Evolutionary conservation across 139 green algal genomes (phyloP).

Genomic region (Tetradesmus obliquus): DNA sequence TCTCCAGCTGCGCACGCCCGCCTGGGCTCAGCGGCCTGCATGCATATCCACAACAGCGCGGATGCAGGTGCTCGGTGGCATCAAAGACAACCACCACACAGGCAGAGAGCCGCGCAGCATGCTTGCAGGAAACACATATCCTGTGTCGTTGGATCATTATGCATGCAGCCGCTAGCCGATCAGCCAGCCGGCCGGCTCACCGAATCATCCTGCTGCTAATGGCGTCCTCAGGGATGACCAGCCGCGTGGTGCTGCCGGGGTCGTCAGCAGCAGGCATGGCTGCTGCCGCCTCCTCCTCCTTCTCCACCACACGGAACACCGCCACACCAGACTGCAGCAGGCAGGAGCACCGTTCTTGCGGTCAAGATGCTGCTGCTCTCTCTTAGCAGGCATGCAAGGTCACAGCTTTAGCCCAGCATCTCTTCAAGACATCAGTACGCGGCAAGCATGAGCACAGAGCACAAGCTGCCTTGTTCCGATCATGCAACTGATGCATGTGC

Average conservation of each 20-base stretch:
- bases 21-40: conserved; percentile 22
- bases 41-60: neutral
- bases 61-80: neutral
- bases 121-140: neutral
- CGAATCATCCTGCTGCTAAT: conserved; percentile 43
- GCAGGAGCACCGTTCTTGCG: neutral
- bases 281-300: conserved; percentile 1
- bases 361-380: neutral
- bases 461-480: no score
- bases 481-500: no score
- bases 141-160: neutral
- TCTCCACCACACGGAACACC: conserved; percentile 17
- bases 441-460: no score
- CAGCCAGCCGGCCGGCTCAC: neutral
- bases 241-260: conserved; percentile 21
- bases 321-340: conserved; percentile 18
- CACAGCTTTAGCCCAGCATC: no score
- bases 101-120: neutral
- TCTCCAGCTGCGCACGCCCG: neutral
- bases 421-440: no score
- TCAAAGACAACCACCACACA: neutral
- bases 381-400: no score
- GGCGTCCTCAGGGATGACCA: conserved; percentile 36
- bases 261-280: conserved; percentile 7
- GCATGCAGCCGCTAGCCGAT: neutral